phyloP scores from a whole-genome alignment of 2,329 filamentous ascomycete species.

The Drechslerella coelobrocha region DNA sequence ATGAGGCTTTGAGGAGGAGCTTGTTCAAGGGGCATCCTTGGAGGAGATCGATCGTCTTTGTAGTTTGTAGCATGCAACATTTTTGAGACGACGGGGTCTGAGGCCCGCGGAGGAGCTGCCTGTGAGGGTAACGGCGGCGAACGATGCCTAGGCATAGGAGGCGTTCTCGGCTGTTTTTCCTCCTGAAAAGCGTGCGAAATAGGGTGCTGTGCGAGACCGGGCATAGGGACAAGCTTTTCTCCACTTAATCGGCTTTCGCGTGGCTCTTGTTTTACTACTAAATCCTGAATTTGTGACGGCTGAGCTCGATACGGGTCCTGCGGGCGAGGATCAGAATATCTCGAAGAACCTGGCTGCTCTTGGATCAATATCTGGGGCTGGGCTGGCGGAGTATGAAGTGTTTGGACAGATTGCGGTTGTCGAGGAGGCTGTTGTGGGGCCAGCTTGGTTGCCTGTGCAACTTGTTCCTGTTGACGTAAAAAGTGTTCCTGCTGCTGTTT shows the following conservation, averaged over 20 bases:
- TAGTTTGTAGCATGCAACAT: conserved; percentile 28
- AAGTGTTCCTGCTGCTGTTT: conserved; percentile 46
- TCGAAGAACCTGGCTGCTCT: conserved; percentile 16
- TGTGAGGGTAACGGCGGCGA: conserved; percentile 22
- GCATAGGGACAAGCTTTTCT: conserved; percentile 38
- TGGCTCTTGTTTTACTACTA: conserved; percentile 40
- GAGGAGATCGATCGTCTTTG: conserved; percentile 39
- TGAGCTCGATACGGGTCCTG: conserved; percentile 37
- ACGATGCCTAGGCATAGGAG: conserved; percentile 23
- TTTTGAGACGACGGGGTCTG: conserved; percentile 30
- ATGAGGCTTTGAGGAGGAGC: conserved; percentile 10
- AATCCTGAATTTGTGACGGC: conserved; percentile 30
- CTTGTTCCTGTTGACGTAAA: conserved; percentile 34
- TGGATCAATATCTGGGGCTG: conserved; percentile 27
- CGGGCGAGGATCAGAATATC: conserved; percentile 22
- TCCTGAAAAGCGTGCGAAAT: conserved; percentile 31
- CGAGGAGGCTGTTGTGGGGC: conserved; percentile 20
- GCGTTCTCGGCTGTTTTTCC: conserved; percentile 31
- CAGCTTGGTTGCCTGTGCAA: conserved; percentile 28
- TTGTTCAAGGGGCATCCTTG: conserved; percentile 40
- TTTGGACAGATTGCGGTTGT: conserved; percentile 18
- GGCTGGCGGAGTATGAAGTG: conserved; percentile 11
- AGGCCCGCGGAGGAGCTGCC: conserved; percentile 7
- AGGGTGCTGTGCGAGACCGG: conserved; percentile 27
- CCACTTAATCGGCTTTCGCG: conserved; percentile 30